Percentiles rank a stretch among this genome's conserved stretches.
These are phyloP conservation scores for Primulina huaijiensis DNA, from an alignment of 257 asterid genomes.

Conservation along the genomic window DNA sequence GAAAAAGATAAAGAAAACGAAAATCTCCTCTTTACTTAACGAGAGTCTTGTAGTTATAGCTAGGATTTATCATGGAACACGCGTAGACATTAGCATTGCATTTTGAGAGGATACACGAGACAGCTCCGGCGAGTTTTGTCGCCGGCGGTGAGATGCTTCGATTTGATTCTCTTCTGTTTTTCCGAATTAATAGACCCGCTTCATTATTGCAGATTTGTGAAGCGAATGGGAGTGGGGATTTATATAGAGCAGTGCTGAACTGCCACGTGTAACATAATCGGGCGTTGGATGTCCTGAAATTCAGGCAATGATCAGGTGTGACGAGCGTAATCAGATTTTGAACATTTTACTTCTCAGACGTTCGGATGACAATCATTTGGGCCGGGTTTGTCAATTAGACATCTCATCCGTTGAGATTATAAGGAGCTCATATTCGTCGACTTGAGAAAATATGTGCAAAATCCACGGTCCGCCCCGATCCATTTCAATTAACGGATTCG, in stretches of 20 bases:
- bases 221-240: neutral
- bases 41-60: neutral
- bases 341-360: too few species aligned
- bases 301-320: slow-evolving; percentile 31
- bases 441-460: too few species aligned
- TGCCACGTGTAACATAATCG: neutral
- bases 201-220: neutral
- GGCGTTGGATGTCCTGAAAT: slow-evolving; percentile 17
- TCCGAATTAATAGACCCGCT: slow-evolving; percentile 22
- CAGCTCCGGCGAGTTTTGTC: slow-evolving; percentile 50
- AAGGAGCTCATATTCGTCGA: too few species aligned
- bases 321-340: slow-evolving; percentile 5
- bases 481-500: too few species aligned
- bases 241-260: neutral
- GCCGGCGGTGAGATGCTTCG: slow-evolving; percentile 25
- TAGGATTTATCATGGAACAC: slow-evolving; percentile 30
- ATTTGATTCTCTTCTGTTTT: neutral
- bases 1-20: slow-evolving; percentile 1
- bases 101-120: neutral
- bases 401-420: too few species aligned
- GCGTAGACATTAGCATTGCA: slow-evolving; percentile 43
- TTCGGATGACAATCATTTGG: too few species aligned
- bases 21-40: neutral
- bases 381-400: too few species aligned
- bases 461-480: too few species aligned